These are phyloP conservation scores for Rhypophila decipiens DNA, from an alignment of 495 filamentous ascomycete species.

Conservation along the genomic window DNA sequence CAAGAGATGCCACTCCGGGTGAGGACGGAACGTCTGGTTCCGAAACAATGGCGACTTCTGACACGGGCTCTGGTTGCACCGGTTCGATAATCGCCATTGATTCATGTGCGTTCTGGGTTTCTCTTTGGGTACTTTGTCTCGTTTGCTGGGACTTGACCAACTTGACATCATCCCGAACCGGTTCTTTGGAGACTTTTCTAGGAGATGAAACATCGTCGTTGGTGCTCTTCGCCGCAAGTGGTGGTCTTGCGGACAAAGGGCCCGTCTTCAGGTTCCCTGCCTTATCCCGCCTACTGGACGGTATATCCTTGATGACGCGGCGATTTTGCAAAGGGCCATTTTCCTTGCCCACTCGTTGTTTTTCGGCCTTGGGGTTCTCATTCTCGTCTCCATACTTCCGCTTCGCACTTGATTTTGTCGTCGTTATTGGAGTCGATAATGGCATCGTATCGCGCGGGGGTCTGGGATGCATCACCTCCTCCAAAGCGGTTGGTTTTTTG, in stretches of 20 bases:
- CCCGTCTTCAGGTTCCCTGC: constrained; percentile 2
- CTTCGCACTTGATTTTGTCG: constrained; percentile 23
- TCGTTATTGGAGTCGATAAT: not conserved
- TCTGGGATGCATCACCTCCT: not conserved
- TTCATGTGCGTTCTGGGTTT: too few relatives aligned
- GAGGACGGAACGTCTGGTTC: constrained; percentile 27
- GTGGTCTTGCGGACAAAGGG: constrained; percentile 23
- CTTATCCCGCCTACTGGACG: constrained; percentile 23
- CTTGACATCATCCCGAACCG: constrained; percentile 15
- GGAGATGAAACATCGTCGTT: constrained; percentile 41
- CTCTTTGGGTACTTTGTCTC: too few relatives aligned
- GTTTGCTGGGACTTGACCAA: too few relatives aligned
- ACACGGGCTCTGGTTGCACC: too few relatives aligned
- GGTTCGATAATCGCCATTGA: too few relatives aligned
- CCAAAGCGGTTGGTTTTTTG: not conserved
- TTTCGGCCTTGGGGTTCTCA: constrained; percentile 5
- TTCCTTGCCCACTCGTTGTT: constrained; percentile 24
- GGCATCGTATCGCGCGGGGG: not conserved
- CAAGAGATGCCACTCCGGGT: constrained; percentile 22
- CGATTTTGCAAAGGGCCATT: constrained; percentile 16
- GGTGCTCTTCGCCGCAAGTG: constrained; percentile 39
- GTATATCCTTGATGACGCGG: constrained; percentile 29
- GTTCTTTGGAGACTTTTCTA: constrained; percentile 27
- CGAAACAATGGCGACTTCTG: constrained; percentile 17
- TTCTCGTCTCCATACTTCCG: constrained; percentile 31